These are phyloP conservation scores for Raphanus hybrid DNA, from an alignment of 441 rosid species.

Conservation along the genomic window DNA sequence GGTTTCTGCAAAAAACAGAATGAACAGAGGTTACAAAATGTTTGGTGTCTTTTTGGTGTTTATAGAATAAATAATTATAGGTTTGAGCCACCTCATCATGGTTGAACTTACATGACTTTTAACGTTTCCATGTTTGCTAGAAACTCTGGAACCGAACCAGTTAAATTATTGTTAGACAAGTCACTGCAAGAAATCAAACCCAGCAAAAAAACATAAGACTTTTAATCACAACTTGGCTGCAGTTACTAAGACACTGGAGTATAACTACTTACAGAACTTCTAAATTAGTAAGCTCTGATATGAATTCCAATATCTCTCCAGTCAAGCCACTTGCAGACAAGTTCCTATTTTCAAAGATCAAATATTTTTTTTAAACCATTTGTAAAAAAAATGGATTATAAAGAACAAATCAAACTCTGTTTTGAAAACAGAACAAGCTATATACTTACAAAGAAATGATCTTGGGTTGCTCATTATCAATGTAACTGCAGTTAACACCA, in stretches of 20 bases:
- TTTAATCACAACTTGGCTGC: neutral
- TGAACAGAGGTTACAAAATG: neutral
- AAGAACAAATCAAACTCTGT: neutral
- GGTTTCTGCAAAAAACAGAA: conserved; percentile 44
- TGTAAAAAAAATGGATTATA: neutral
- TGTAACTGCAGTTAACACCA: conserved; percentile 47
- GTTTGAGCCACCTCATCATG: neutral
- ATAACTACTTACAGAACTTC: conserved; percentile 46
- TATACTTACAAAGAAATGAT: conserved; percentile 55
- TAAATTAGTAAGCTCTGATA: conserved; percentile 47
- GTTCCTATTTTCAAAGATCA: conserved; percentile 42
- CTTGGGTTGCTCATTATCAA: conserved; percentile 37
- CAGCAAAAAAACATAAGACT: neutral
- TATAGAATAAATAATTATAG: neutral
- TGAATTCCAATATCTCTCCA: conserved; percentile 39
- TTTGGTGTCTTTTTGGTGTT: neutral
- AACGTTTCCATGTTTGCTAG: conserved; percentile 48
- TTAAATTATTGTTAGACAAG: conserved; percentile 60
- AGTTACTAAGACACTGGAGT: conserved; percentile 5
- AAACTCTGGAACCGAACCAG: conserved; percentile 56
- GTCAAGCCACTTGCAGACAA: conserved; percentile 47
- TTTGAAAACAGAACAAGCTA: neutral
- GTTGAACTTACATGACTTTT: conserved; percentile 50
- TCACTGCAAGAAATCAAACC: conserved; percentile 45
- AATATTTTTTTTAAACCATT: neutral